Evolutionary conservation across 257 asterid species (phyloP).

Genomic region (Ehretia macrophylla): DNA sequence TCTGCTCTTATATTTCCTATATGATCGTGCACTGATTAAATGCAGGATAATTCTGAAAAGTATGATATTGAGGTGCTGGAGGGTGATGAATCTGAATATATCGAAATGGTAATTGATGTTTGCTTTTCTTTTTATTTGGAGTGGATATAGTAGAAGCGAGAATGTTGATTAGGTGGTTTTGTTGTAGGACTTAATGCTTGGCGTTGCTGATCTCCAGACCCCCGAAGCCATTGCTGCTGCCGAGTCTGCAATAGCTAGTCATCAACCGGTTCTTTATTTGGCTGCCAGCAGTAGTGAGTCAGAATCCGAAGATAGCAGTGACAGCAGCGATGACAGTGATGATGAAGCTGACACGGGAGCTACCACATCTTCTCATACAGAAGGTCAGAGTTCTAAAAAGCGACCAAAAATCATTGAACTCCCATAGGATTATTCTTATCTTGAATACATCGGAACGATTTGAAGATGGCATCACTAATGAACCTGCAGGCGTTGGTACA

Average conservation of each 20-base stretch:
- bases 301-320: conserved; percentile 42
- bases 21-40: background rate
- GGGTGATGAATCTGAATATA: conserved; percentile 67
- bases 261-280: conserved; percentile 30
- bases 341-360: conserved; percentile 8
- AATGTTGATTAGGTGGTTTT: background rate
- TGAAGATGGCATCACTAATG: background rate
- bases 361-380: conserved; percentile 10
- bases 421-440: conserved; percentile 12
- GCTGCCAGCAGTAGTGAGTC: conserved; percentile 35
- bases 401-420: conserved; percentile 58
- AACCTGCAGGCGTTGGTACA: background rate
- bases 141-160: background rate
- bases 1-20: background rate
- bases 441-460: too few relatives aligned
- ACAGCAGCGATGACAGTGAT: conserved; percentile 21
- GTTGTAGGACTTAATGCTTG: conserved; percentile 81
- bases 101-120: conserved; percentile 60
- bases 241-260: conserved; percentile 72
- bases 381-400: conserved; percentile 28
- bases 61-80: conserved; percentile 70
- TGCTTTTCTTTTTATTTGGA: background rate
- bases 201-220: conserved; percentile 91
- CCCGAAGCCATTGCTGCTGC: conserved; percentile 94
- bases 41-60: conserved; percentile 52